phyloP scores from a whole-genome alignment of 1,284 basidiomycete genomes.

The Takashimella tepidaria region DNA sequence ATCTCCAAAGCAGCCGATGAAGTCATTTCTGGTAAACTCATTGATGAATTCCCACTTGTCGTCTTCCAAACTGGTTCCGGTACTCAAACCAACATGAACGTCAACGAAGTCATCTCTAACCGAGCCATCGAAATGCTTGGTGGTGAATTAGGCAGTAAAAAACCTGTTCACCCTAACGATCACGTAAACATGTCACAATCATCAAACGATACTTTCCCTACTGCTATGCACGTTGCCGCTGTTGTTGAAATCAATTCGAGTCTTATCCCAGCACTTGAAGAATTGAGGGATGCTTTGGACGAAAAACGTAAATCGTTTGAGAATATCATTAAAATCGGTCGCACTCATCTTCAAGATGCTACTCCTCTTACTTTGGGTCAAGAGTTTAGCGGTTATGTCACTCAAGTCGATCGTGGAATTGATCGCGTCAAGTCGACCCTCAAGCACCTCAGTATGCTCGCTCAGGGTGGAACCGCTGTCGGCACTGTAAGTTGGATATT shows the following conservation, averaged over 20 bases:
- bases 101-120: conserved; percentile 99
- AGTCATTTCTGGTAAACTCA: conserved; percentile 93
- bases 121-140: conserved; percentile 96
- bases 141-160: conserved; percentile 92
- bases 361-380: conserved; percentile 97
- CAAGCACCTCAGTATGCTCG: conserved; percentile 82
- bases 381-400: conserved; percentile 97
- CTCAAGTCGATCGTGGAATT: conserved; percentile 88
- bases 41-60: conserved; percentile 94
- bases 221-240: conserved; percentile 97
- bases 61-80: conserved; percentile 99
- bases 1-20: conserved; percentile 95
- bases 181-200: conserved; percentile 99
- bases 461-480: conserved; percentile 98
- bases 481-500: conserved; percentile 66
- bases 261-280: conserved; percentile 79
- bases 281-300: conserved; percentile 76
- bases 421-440: conserved; percentile 75
- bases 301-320: conserved; percentile 76
- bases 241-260: conserved; percentile 78
- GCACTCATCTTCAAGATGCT: conserved; percentile 97
- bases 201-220: conserved; percentile 99
- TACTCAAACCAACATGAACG: conserved; percentile 99
- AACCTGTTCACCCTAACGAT: conserved; percentile 98
- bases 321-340: conserved; percentile 96